phyloP scores from a whole-genome alignment of 495 filamentous ascomycete genomes.

The Tuber microsphaerosporum region DNA sequence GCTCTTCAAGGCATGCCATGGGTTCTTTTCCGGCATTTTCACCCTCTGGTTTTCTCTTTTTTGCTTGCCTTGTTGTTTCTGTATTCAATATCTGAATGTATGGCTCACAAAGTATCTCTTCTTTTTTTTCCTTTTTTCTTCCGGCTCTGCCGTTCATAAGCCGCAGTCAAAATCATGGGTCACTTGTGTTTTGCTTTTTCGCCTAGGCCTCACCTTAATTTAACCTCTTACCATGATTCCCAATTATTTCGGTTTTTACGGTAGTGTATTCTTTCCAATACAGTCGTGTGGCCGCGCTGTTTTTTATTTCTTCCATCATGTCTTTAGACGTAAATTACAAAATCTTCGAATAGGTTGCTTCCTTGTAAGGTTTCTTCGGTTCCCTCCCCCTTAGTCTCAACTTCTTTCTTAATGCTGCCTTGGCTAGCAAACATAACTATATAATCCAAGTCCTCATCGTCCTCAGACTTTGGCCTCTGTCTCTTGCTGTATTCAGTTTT shows the following conservation, averaged over 20 bases:
- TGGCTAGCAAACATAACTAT: background rate
- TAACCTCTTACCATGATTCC: too few relatives aligned
- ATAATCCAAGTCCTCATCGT: background rate
- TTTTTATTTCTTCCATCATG: background rate
- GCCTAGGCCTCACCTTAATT: too few relatives aligned
- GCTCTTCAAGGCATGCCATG: too few relatives aligned
- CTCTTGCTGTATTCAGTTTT: background rate
- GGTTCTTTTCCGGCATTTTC: too few relatives aligned
- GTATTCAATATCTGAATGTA: too few relatives aligned
- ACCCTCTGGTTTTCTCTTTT: too few relatives aligned
- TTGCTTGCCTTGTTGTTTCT: too few relatives aligned
- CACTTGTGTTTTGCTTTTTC: too few relatives aligned
- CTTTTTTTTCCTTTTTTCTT: too few relatives aligned
- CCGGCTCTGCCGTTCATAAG: too few relatives aligned
- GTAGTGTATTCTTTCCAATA: background rate
- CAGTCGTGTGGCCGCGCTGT: background rate
- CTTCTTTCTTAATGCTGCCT: background rate
- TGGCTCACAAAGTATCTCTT: too few relatives aligned
- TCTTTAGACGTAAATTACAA: constrained; percentile 3
- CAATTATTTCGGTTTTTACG: background rate
- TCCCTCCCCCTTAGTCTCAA: background rate
- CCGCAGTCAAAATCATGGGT: too few relatives aligned
- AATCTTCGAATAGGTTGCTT: background rate
- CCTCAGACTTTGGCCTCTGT: background rate
- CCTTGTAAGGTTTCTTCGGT: background rate